Conservation (phyloP, 2,329 filamentous ascomycete species). For the Trichophyton schoenleinii region DNA sequence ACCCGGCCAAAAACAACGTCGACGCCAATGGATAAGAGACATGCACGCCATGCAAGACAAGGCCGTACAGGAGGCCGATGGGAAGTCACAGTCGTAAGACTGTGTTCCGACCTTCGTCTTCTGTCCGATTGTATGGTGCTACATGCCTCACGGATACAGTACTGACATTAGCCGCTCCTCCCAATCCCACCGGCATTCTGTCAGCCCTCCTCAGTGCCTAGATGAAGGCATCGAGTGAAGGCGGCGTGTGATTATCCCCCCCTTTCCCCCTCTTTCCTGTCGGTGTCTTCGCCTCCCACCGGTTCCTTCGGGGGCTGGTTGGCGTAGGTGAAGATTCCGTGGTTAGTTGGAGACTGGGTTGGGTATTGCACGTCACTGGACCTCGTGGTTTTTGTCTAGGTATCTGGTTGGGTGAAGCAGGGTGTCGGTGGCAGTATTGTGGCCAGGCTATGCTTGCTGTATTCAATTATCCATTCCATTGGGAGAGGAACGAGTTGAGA, state of each 20-base stretch:
- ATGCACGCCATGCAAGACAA: background rate
- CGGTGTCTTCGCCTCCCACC: background rate
- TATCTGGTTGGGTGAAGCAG: background rate
- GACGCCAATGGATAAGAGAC: background rate
- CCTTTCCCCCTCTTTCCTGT: background rate
- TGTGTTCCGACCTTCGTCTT: background rate
- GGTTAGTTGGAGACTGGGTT: background rate
- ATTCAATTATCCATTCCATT: background rate
- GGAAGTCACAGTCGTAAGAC: background rate
- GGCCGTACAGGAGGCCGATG: background rate
- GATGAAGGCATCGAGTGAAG: background rate
- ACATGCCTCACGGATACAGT: background rate
- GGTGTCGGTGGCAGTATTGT: background rate
- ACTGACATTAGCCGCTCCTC: background rate
- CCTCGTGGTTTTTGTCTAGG: background rate
- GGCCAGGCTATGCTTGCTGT: background rate
- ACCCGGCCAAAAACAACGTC: slow-evolving; percentile 1
- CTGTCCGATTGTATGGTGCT: background rate
- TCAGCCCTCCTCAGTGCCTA: background rate
- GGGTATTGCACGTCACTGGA: background rate
- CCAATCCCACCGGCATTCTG: background rate
- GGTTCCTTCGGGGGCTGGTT: background rate
- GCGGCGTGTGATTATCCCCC: background rate
- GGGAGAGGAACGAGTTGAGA: background rate
- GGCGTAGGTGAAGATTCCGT: background rate